phyloP scores from a whole-genome alignment of 495 filamentous ascomycete genomes.

The Collariella sp. region DNA sequence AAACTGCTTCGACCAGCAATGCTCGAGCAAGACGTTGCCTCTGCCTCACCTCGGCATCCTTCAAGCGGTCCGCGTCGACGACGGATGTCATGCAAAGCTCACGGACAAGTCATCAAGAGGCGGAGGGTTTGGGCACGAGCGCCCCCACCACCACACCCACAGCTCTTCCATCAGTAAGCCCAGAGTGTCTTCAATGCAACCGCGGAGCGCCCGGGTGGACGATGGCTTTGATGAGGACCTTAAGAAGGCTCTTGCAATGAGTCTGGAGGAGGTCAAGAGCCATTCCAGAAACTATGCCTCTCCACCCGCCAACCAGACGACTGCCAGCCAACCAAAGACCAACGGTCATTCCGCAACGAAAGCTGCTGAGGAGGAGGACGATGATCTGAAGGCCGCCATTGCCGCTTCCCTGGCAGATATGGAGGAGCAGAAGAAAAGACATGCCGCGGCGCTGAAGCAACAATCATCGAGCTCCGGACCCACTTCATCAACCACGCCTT shows the following conservation, averaged over 20 bases:
- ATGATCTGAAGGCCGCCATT: constrained; percentile 91
- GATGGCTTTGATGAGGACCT: constrained; percentile 88
- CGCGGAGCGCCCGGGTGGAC: constrained; percentile 73
- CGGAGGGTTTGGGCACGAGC: constrained; percentile 18
- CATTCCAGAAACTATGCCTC: constrained; percentile 40
- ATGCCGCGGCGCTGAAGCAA: constrained; percentile 71
- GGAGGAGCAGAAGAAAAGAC: constrained; percentile 93
- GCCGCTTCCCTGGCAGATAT: constrained; percentile 94
- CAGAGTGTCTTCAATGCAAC: constrained; percentile 61
- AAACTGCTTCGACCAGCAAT: constrained; percentile 90
- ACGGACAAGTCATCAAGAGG: constrained; percentile 57
- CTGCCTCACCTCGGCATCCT: constrained; percentile 88
- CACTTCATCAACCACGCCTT: constrained; percentile 32
- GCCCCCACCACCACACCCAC: constrained; percentile 19
- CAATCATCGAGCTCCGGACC: constrained; percentile 44
- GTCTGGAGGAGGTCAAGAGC: constrained; percentile 80
- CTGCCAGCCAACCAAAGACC: constrained; percentile 22
- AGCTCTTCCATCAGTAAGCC: constrained; percentile 32
- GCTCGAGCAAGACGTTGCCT: constrained; percentile 80
- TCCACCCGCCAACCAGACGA: constrained; percentile 31
- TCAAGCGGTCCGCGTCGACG: constrained; percentile 89
- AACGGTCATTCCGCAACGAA: constrained; percentile 39
- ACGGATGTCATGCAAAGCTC: constrained; percentile 86
- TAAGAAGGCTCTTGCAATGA: constrained; percentile 89
- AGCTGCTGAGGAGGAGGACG: constrained; percentile 71